Evolutionary conservation across 345 rosid species (phyloP).

Genomic region (Dimocarpus longan): DNA sequence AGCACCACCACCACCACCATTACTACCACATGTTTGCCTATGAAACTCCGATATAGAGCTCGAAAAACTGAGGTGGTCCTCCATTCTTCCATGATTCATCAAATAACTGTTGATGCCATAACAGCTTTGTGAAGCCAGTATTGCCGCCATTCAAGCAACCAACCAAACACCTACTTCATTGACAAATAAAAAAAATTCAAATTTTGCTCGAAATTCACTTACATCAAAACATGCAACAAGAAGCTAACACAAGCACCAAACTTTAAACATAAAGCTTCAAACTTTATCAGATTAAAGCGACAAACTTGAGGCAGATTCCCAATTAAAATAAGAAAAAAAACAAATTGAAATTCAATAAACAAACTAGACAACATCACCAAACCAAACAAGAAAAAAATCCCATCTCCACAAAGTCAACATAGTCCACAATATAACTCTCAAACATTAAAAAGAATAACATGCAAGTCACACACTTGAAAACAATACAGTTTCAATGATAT

Average conservation of each 20-base stretch:
- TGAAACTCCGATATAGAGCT: constrained; percentile 49
- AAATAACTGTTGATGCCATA: constrained; percentile 39
- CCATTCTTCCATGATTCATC: constrained; percentile 41
- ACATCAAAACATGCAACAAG: not conserved
- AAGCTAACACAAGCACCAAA: not conserved
- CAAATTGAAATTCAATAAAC: not conserved
- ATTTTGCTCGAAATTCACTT: not conserved
- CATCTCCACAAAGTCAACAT: constrained; percentile 1
- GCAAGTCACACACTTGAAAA: not conserved
- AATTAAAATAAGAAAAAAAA: not conserved
- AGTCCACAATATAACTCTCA: not conserved
- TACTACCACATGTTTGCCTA: constrained; percentile 24
- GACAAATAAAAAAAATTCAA: constrained; percentile 4
- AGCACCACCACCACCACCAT: not conserved
- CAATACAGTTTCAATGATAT: too few species aligned
- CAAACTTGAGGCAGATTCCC: not conserved
- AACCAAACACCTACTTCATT: constrained; percentile 24
- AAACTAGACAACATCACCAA: not conserved
- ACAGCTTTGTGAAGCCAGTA: constrained; percentile 80
- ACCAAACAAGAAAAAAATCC: not conserved
- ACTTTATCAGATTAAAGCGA: not conserved
- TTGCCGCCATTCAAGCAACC: constrained; percentile 58
- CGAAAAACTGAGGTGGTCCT: constrained; percentile 55
- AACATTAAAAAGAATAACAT: not conserved
- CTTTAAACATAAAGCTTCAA: not conserved